Base-by-base conservation (phyloP, 1,284 basidiomycete genomes). In the Irpex sp. region DNA sequence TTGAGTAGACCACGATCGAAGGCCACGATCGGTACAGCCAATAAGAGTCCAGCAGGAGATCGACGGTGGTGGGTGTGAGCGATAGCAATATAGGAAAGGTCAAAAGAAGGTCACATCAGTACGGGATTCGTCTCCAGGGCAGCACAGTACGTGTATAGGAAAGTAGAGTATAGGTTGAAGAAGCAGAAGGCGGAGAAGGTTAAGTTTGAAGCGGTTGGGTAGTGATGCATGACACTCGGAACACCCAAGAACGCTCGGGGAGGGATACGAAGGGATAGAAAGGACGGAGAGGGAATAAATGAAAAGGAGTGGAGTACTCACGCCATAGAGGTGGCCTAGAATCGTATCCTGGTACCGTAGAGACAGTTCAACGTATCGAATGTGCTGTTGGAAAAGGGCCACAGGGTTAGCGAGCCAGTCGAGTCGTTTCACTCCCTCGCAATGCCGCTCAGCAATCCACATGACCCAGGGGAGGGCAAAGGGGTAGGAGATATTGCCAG, bases 261-360 rank as follows among this genome's bases (percentile, higher is more conserved):
- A 46, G n/a, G 39, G 31, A 33, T 33, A 55, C 53, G 53, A 17
- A 19, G n/a, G 33, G 31, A 35, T 36, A 31, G 26, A 37, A 35
- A 54, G 60, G 39, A 15, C 36, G 57, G 33, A 39, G 31, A 53
- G 46, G 37, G 7, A 47, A 61, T 57, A 35, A 61, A 61, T 33
- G 64, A 46, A 53, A 60, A 49, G 33, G 5, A 47, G 9, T 9
- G 33, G 47, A 33, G 39, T 21, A 78, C 87, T 76, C 75, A 89
- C 89, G 65, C 95, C 95, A 68, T 85, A 98, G 46, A 96, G 79
- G 77, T 96, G 93, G 0, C 93, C 94, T 31, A 97, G 81, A 65
- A 97, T 91, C 5, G 93, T 95, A 74, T 96, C 94, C 74, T 97
- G 94, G 76, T 86, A 97, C 61, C 91, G 79, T 64, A 97, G 77